Evolutionary conservation across 352 stramenopile genomes (phyloP), one percentile per base, ranked within the genome.

Genomic region (Vaucheria bursata): DNA sequence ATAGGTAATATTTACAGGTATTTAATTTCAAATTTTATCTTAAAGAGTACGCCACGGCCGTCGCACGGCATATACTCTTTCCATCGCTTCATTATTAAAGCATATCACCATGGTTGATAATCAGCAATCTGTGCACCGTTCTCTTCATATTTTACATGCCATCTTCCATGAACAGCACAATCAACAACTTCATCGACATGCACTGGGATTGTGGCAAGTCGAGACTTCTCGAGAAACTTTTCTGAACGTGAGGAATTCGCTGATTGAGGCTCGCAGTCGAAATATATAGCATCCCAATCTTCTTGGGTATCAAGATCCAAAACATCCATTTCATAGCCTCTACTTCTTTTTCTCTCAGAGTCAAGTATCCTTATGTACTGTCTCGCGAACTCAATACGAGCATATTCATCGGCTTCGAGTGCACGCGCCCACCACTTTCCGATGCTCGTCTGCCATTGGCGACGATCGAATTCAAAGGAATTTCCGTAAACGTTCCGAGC

Each of bases 261-360:
- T n/a, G n/a, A n/a, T n/a, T n/a, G n/a, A n/a, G n/a, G n/a, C n/a
- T n/a, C n/a, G 76, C 77, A 82, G 25, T 82, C 77, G 2, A 82
- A 45, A 37, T 82, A 82, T 45, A 82, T 82, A 49, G 38, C 79
- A 6, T 75, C 71, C 77, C 77, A 82, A 12, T 82, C 77, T 25
- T 82, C 77, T 49, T 82, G 71, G 1, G 77, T 73, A 5, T 73
- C 36, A 18, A 8, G 45, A 32, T 82, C 71, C 36, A 1, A 5
- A 7, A 7, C 7, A 39, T 53, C 31, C 7, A 7, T 7, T 7
- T 39, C 32, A 1, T 7, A 0, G 7, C 7, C 67, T 8, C n/a
- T n/a, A n/a, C n/a, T n/a, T n/a, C n/a, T n/a, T n/a, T n/a, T n/a
- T n/a, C n/a, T n/a, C n/a, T n/a, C n/a, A n/a, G n/a, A n/a, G n/a